A percentile compares a stretch with the other conserved stretches of the same genome.
phyloP scores from a whole-genome alignment of 495 filamentous ascomycete species.

The Neurospora sp. region DNA sequence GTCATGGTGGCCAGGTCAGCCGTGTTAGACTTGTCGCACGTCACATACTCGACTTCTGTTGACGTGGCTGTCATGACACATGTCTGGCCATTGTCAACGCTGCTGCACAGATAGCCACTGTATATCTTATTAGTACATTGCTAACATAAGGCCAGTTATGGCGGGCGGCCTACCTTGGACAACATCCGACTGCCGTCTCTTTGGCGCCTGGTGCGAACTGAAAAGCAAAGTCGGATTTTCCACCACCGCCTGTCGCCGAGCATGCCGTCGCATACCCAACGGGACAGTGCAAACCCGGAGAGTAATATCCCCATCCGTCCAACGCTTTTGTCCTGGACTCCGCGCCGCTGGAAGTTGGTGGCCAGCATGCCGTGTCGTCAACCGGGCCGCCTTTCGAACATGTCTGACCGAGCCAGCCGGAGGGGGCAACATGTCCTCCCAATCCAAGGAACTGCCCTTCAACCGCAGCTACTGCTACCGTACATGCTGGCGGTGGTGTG shows the following conservation, averaged over 20 bases:
- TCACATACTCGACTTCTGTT: slow-evolving; percentile 15
- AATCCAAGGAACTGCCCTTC: slow-evolving; percentile 11
- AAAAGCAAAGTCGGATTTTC: slow-evolving; percentile 17
- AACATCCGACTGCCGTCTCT: slow-evolving; percentile 28
- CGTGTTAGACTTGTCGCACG: slow-evolving; percentile 17
- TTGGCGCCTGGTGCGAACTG: slow-evolving; percentile 21
- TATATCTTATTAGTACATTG: neutral
- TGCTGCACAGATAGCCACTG: slow-evolving; percentile 25
- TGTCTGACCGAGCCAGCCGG: slow-evolving; percentile 15
- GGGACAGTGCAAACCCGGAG: slow-evolving; percentile 24
- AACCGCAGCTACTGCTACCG: slow-evolving; percentile 15
- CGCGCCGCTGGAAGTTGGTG: slow-evolving; percentile 14
- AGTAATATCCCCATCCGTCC: slow-evolving; percentile 25
- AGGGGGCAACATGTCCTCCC: slow-evolving; percentile 1
- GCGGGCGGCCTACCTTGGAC: slow-evolving; percentile 18
- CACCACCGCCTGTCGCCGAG: slow-evolving; percentile 21
- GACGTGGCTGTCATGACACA: slow-evolving; percentile 19
- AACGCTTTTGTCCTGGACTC: slow-evolving; percentile 5
- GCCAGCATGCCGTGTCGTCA: slow-evolving; percentile 25
- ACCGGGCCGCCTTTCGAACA: slow-evolving; percentile 9
- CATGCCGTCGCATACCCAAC: slow-evolving; percentile 24
- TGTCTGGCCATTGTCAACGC: slow-evolving; percentile 22
- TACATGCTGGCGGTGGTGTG: slow-evolving; percentile 21
- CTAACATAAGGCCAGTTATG: neutral
- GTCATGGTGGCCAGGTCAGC: slow-evolving; percentile 10